Evolutionary conservation across 139 green algal genomes (phyloP).

Genomic region (Chlamydomonas asymmetrica): DNA sequence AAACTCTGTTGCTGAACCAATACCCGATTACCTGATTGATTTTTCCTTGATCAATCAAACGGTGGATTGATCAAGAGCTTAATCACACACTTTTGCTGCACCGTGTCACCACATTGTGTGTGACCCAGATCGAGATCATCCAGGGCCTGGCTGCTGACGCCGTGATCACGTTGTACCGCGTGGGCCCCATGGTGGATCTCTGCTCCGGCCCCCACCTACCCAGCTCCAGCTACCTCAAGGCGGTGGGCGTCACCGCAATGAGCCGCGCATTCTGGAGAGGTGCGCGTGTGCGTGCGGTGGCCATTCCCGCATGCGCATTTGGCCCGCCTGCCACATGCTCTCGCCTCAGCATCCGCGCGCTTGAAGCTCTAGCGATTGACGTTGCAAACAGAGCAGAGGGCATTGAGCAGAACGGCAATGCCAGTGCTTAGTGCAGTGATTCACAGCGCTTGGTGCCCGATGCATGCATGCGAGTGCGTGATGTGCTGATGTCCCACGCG

Average conservation of each 20-base stretch:
- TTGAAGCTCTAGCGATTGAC: too few species aligned
- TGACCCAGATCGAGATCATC: slow-evolving; percentile 90
- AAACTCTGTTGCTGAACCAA: too few species aligned
- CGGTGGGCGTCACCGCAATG: slow-evolving; percentile 72
- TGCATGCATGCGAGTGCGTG: not conserved
- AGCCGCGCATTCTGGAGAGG: slow-evolving; percentile 89
- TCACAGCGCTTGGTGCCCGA: not conserved
- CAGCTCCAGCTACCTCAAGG: slow-evolving; percentile 74
- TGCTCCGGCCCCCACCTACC: slow-evolving; percentile 94
- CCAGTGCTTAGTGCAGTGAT: too few species aligned
- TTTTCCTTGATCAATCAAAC: too few species aligned
- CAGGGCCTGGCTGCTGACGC: slow-evolving; percentile 76
- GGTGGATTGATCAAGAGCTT: too few species aligned
- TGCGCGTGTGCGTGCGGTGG: slow-evolving; percentile 45
- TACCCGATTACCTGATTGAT: too few species aligned
- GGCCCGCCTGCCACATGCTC: not conserved
- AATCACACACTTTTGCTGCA: not conserved
- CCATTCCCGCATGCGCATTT: not conserved
- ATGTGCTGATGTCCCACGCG: too few species aligned
- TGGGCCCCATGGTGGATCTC: slow-evolving; percentile 96
- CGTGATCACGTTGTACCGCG: slow-evolving; percentile 89
- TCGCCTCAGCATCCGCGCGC: too few species aligned
- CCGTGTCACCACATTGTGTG: not conserved
- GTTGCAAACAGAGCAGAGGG: too few species aligned
- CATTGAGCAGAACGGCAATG: too few species aligned